Evolutionary conservation across 208 protist species (phyloP), one percentile per base, ranked within the genome.

Genomic region (Trypanosoma cruzi): DNA sequence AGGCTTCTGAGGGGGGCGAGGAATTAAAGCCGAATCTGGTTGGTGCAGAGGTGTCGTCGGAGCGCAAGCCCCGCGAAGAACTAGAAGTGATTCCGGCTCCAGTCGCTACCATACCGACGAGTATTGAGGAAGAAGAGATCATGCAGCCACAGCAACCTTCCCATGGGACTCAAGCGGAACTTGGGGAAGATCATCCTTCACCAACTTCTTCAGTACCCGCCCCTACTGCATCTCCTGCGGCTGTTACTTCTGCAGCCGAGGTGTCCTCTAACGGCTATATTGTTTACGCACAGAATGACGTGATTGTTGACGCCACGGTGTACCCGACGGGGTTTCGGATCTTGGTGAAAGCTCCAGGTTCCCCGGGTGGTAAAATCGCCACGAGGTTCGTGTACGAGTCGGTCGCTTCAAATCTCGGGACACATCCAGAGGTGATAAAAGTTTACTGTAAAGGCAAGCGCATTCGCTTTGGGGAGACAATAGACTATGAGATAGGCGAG

Each of bases 361-460:
- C 32, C 26, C 28, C 31, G n/a, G 50, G 40, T 34, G 58, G 58
- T 4, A 36, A 50, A 50, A 46, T 72, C 28, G 29, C 56, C 56
- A 64, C 57, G 42, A 63, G 58, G 52, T 72, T 65, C 40, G 60
- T 94, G 4, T 94, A 84, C 56, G 89, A 94, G 55, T 74, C 62
- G 8, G 68, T 94, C 34, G 85, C 82, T 16, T n/a, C 55, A 5
- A 70, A 73, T 24, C 64, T 94, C 14, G 65, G 68, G 16, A 64
- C 87, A 29, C 89, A 94, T 70, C 89, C 89, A 28, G 77, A 89
- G 62, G 70, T 73, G 11, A 81, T 94, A 53, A 72, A 79, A 57
- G 18, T 94, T 22, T 85, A 69, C 44, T 80, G 82, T 64, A 67
- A 82, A 60, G 68, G 82, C 56, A 70, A 90, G 66, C 79, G 85